Evolutionary conservation across 257 asterid genomes (phyloP).

Genomic region (Galeopsis tetrahit): DNA sequence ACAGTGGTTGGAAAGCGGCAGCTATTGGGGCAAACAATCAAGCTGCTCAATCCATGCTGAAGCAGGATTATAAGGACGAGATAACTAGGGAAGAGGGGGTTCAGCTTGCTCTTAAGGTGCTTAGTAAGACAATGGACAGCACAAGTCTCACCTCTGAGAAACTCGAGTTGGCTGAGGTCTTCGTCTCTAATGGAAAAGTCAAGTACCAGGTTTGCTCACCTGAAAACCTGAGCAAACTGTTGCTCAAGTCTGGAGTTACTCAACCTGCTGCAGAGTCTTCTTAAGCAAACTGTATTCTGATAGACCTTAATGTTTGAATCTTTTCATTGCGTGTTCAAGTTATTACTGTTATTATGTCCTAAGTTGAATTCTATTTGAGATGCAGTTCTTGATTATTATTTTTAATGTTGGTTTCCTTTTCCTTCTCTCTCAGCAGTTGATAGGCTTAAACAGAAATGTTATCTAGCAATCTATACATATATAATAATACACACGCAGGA

Average conservation of each 20-base stretch:
- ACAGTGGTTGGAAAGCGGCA: constrained; percentile 94
- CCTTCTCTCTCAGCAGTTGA: not conserved
- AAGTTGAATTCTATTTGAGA: constrained; percentile 33
- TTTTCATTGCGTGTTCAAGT: constrained; percentile 30
- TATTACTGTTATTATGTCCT: constrained; percentile 19
- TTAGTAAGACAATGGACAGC: constrained; percentile 95
- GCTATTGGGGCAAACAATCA: constrained; percentile 92
- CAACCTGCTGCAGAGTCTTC: constrained; percentile 85
- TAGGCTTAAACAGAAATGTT: not conserved
- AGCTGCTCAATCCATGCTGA: constrained; percentile 91
- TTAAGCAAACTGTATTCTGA: constrained; percentile 36
- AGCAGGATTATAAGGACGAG: constrained; percentile 95
- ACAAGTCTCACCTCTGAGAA: constrained; percentile 90
- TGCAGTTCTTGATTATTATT: constrained; percentile 26
- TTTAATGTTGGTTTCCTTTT: not conserved
- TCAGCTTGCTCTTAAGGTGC: constrained; percentile 83
- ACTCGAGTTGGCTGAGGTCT: constrained; percentile 94
- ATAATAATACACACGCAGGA: too few relatives aligned
- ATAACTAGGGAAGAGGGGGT: constrained; percentile 79
- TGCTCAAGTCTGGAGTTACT: constrained; percentile 74
- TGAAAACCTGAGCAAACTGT: constrained; percentile 55
- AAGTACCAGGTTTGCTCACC: constrained; percentile 81
- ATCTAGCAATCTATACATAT: not conserved
- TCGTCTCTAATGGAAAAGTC: constrained; percentile 62
- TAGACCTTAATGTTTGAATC: constrained; percentile 13